Conservation (phyloP, 306 rosid genomes). For the Lablab purpureus region DNA sequence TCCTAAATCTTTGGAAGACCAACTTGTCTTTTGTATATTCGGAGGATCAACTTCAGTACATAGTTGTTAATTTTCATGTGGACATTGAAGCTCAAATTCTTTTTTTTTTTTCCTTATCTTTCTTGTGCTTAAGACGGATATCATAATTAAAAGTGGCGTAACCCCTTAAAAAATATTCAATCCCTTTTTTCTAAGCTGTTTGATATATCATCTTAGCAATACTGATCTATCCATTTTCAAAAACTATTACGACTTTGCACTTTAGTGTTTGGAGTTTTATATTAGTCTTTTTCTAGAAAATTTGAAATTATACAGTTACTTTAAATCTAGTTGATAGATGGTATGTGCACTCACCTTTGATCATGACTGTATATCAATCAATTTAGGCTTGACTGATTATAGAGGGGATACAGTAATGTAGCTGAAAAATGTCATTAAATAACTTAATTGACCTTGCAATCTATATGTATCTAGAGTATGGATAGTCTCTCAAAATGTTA, state of each 20-base stretch:
- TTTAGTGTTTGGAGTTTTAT: slow-evolving; percentile 12
- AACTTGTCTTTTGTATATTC: neutral
- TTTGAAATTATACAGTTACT: neutral
- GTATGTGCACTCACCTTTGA: neutral
- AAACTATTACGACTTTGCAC: neutral
- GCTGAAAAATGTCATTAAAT: slow-evolving; percentile 4
- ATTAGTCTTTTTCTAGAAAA: slow-evolving; percentile 12
- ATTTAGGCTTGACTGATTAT: neutral
- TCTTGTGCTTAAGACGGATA: neutral
- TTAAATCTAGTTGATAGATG: slow-evolving; percentile 30
- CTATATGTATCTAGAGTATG: neutral
- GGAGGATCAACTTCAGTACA: neutral
- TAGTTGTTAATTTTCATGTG: neutral
- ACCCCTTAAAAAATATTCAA: neutral
- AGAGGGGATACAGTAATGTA: neutral
- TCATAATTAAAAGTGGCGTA: neutral
- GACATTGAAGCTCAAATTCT: slow-evolving; percentile 1
- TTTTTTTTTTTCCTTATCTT: neutral
- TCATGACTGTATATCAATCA: slow-evolving; percentile 12
- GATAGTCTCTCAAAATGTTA: slow-evolving; percentile 25
- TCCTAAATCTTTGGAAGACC: slow-evolving; percentile 11
- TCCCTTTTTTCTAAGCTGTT: slow-evolving; percentile 5
- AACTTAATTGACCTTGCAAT: slow-evolving; percentile 17
- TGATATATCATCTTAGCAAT: slow-evolving; percentile 14
- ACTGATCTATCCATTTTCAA: slow-evolving; percentile 14